A percentile compares a stretch with the other conserved stretches of the same genome.
phyloP scores from a whole-genome alignment of 2,329 filamentous ascomycete species.

The Pestalotiopsis sp. region DNA sequence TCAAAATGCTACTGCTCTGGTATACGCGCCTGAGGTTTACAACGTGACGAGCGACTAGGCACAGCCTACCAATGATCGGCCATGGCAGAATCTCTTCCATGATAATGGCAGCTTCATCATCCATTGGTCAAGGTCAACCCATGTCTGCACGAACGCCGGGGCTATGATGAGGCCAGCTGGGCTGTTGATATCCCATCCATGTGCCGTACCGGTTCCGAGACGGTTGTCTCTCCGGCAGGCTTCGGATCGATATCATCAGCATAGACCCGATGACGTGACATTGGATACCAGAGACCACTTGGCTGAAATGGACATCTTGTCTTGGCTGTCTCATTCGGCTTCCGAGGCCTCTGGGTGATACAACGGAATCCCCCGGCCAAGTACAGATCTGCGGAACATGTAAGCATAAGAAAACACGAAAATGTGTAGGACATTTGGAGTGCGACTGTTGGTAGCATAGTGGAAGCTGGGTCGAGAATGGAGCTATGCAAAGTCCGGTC shows the following conservation, averaged over 20 bases:
- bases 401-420: background rate
- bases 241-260: background rate
- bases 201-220: background rate
- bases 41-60: background rate
- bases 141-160: background rate
- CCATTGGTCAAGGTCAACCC: background rate
- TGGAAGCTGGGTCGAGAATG: background rate
- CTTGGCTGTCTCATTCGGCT: background rate
- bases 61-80: background rate
- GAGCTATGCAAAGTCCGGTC: background rate
- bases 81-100: background rate
- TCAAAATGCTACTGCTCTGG: background rate
- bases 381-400: background rate
- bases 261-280: background rate
- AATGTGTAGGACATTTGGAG: background rate
- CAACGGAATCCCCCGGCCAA: conserved; percentile 2
- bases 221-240: background rate
- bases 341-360: conserved; percentile 2
- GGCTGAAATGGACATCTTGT: background rate
- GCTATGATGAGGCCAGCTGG: background rate
- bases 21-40: background rate
- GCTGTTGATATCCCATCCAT: background rate
- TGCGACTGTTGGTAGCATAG: background rate
- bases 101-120: no score
- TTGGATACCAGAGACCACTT: background rate